Base-by-base conservation (phyloP, 306 rosid genomes). In the Quercus parvula region DNA sequence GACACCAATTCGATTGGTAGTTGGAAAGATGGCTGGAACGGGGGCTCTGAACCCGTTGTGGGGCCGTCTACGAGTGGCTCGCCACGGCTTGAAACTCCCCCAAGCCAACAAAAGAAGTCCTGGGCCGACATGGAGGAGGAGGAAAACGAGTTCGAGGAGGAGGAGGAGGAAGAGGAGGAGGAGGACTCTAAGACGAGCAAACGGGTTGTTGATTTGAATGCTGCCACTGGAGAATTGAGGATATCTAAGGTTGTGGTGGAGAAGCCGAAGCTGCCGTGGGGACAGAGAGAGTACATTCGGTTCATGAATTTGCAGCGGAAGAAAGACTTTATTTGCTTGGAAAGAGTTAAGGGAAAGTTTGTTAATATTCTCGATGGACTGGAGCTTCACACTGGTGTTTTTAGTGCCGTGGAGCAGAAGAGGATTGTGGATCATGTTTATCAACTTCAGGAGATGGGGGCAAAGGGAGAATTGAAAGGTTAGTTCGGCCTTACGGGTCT, bases 111-210 rank as follows among this genome's bases (percentile, higher is more conserved):
- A 46, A 87, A 92, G 7, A 80, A 87, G 87, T 93, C 93, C n/a
- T 96, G 99, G 99, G 99, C 99, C 2, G 99, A 96, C 77, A 96
- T 96, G 97, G 97, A 89, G 3, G 97, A 91, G 73, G 99, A 95
- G 76, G 41, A 95, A 77, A 97, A 95, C 30, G 99, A 93, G 79
- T 88, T 93, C 14, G 94, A 77, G 77, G 88, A 69, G 31, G 98
- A 89, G 56, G 90, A 84, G 10, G 89, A 83, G 25, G 74, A 55
- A 5, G 83, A 62, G 27, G 89, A 76, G 73, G 87, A 84, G 75
- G 91, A 79, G 20, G 72, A 35, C 28, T 68, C 72, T 67, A 19
- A 7, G 79, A 70, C 59, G 4, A 78, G 38, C 52, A 86, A 85
- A 74, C 78, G 83, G 44, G 2, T 64, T 63, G 93, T 83, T 56